phyloP scores from a whole-genome alignment of 148 eudicot species.

The Cornus controversa region DNA sequence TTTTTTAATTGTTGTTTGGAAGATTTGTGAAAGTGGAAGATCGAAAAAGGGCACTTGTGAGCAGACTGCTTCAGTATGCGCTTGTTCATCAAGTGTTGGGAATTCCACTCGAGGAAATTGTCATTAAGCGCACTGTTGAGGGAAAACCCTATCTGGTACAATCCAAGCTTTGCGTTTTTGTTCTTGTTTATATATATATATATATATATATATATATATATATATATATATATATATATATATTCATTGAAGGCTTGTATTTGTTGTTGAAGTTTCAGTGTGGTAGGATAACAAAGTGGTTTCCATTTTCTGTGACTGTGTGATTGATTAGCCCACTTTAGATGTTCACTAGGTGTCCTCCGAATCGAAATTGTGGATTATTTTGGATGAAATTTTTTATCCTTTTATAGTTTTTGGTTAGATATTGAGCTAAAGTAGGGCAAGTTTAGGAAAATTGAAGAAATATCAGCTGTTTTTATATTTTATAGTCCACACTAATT shows the following conservation, averaged over 20 bases:
- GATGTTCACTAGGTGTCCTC: neutral
- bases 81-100: constrained; percentile 59
- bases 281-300: neutral
- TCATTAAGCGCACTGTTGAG: constrained; percentile 59
- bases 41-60: constrained; percentile 72
- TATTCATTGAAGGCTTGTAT: neutral
- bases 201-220: too few relatives aligned
- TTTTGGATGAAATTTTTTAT: too few relatives aligned
- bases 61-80: constrained; percentile 82
- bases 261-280: neutral
- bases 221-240: too few relatives aligned
- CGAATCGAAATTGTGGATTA: neutral
- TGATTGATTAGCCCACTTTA: neutral
- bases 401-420: neutral
- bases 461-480: too few relatives aligned
- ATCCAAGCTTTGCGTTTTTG: neutral
- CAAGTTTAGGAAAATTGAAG: neutral
- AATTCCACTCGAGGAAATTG: constrained; percentile 61
- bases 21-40: constrained; percentile 76
- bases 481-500: too few relatives aligned
- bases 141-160: constrained; percentile 88
- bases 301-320: neutral
- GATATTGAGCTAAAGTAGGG: neutral
- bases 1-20: neutral
- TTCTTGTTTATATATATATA: too few relatives aligned